phyloP scores from a whole-genome alignment of 192 early-diverging fungal genomes.

The Coemansia javaensis region DNA sequence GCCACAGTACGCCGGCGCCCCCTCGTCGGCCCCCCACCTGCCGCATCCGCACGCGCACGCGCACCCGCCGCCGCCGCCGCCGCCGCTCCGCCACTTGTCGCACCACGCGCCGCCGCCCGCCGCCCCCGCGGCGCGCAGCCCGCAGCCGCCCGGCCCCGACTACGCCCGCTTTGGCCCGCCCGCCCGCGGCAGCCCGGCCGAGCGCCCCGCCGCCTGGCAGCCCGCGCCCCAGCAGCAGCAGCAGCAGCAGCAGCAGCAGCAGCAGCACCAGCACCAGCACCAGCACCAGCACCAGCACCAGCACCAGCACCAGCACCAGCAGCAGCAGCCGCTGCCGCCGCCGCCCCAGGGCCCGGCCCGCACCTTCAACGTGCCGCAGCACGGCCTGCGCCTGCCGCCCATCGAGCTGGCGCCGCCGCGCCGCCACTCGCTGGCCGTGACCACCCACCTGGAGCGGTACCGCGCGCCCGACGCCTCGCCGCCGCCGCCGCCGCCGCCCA shows the following conservation, averaged over 20 bases:
- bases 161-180: too few species aligned
- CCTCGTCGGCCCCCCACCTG: neutral
- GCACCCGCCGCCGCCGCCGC: neutral
- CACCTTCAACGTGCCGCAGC: neutral
- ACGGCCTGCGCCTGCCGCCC: slow-evolving; percentile 34
- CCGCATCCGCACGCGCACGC: neutral
- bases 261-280: too few species aligned
- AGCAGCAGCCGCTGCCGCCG: neutral
- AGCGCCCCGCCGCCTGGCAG: neutral
- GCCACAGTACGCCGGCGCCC: neutral
- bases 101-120: too few species aligned
- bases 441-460: slow-evolving; percentile 49
- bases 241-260: slow-evolving; percentile 1
- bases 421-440: slow-evolving; percentile 48
- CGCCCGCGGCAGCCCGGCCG: neutral
- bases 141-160: too few species aligned
- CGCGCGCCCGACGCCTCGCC: slow-evolving; percentile 36
- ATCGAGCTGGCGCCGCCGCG: slow-evolving; percentile 39
- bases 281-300: too few species aligned
- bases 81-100: neutral
- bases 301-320: neutral
- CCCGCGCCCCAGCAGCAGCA: neutral
- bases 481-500: neutral
- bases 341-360: neutral
- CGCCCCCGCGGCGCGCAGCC: too few species aligned